These are phyloP conservation scores for Paspalum notatum DNA, from an alignment of 176 grass and related monocot genomes.

Conservation along the genomic window DNA sequence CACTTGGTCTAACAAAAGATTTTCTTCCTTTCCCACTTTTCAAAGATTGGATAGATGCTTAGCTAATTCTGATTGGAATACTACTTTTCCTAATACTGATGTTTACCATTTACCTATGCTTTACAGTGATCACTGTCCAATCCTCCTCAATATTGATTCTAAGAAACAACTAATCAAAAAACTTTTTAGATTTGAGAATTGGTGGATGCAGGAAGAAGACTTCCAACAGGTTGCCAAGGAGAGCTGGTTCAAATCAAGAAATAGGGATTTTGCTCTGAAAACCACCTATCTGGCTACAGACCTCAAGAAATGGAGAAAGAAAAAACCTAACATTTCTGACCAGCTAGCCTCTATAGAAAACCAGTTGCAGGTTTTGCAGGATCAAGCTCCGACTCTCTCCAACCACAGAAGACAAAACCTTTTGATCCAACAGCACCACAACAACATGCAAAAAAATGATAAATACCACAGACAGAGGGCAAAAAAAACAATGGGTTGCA, in stretches of 20 bases:
- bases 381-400: no score
- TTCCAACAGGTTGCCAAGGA: neutral
- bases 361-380: no score
- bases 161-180: neutral
- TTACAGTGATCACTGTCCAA: neutral
- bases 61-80: neutral
- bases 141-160: neutral
- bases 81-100: neutral
- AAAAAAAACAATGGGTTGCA: no score
- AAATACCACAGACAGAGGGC: no score
- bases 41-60: neutral
- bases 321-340: no score
- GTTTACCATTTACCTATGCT: neutral
- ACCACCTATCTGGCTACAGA: no score
- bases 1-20: neutral
- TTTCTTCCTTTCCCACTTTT: neutral
- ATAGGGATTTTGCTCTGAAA: accelerated
- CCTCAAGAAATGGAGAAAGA: no score
- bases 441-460: no score
- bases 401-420: no score
- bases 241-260: neutral
- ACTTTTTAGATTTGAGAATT: neutral
- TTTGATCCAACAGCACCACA: no score
- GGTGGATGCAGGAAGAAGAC: neutral
- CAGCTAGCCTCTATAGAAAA: no score